Evolutionary conservation across 306 rosid species (phyloP).

Genomic region (Prunus dulcis): DNA sequence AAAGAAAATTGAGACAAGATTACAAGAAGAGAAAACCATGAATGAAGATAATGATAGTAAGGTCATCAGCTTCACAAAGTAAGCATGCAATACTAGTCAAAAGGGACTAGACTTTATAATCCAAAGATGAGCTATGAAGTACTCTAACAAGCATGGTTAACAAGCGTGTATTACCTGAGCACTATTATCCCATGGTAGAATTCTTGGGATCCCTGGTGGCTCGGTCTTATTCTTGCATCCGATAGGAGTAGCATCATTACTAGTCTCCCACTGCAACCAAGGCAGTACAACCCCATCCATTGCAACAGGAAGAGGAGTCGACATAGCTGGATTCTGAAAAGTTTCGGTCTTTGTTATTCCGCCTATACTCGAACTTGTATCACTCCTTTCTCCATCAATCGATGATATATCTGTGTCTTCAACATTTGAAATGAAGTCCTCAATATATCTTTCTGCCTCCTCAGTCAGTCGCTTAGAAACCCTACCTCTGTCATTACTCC

Average conservation of each 20-base stretch:
- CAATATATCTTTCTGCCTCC: conserved; percentile 89
- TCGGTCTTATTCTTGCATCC: conserved; percentile 40
- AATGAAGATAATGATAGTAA: not conserved
- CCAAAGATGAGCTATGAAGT: not conserved
- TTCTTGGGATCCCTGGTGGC: conserved; percentile 43
- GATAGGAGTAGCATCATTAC: conserved; percentile 49
- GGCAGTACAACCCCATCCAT: conserved; percentile 81
- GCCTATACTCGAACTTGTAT: conserved; percentile 84
- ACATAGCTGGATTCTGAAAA: conserved; percentile 38
- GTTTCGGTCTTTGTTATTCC: conserved; percentile 56
- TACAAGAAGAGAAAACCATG: not conserved
- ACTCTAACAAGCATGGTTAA: too few species aligned
- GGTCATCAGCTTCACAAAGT: not conserved
- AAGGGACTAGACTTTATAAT: not conserved
- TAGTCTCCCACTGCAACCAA: conserved; percentile 96
- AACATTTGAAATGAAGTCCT: conserved; percentile 90
- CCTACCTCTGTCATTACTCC: conserved; percentile 73
- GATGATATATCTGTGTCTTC: conserved; percentile 98
- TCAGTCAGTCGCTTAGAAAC: conserved; percentile 72
- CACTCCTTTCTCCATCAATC: conserved; percentile 93
- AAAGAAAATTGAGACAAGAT: not conserved
- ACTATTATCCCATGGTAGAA: conserved; percentile 25
- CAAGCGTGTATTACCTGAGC: conserved; percentile 37
- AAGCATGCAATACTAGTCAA: not conserved
- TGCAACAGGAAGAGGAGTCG: conserved; percentile 55